phyloP scores from a whole-genome alignment of 768 basidiomycete species.

The Saitozyma podzolica region DNA sequence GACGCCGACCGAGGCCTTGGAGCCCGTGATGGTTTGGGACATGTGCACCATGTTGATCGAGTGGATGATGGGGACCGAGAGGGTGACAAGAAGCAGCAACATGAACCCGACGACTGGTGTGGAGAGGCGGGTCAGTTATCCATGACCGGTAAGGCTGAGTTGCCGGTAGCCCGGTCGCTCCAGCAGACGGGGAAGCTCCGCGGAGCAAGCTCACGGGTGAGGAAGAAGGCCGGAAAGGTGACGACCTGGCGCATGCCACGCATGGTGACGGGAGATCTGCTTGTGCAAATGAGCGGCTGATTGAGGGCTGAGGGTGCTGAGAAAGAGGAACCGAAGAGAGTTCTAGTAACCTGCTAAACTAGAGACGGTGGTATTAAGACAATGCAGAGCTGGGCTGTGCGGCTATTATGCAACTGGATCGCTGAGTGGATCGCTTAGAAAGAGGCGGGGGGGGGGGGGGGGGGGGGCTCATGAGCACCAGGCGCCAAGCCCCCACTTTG shows the following conservation, averaged over 20 bases:
- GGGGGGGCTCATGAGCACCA: too few species aligned
- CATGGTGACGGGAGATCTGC: slow-evolving; percentile 18
- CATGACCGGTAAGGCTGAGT: neutral
- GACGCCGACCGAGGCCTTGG: slow-evolving; percentile 63
- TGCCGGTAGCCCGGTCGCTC: neutral
- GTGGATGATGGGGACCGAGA: slow-evolving; percentile 74
- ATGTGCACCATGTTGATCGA: slow-evolving; percentile 64
- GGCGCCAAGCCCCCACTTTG: too few species aligned
- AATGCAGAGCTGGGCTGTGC: too few species aligned
- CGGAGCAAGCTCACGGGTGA: slow-evolving; percentile 23
- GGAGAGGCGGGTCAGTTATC: too few species aligned
- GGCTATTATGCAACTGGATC: too few species aligned
- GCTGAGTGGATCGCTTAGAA: too few species aligned
- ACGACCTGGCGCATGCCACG: slow-evolving; percentile 3
- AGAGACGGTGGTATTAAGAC: too few species aligned
- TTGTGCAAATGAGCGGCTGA: neutral
- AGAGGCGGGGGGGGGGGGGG: too few species aligned
- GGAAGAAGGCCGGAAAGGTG: slow-evolving; percentile 33
- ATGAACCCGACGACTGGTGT: slow-evolving; percentile 61
- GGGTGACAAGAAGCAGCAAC: slow-evolving; percentile 72
- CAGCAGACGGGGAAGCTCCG: too few species aligned
- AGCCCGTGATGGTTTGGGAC: slow-evolving; percentile 31
- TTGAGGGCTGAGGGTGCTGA: too few species aligned
- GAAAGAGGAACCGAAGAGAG: too few species aligned
- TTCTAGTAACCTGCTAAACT: too few species aligned